Conservation (phyloP, 2,329 filamentous ascomycete species). For the Botrytis porri region DNA sequence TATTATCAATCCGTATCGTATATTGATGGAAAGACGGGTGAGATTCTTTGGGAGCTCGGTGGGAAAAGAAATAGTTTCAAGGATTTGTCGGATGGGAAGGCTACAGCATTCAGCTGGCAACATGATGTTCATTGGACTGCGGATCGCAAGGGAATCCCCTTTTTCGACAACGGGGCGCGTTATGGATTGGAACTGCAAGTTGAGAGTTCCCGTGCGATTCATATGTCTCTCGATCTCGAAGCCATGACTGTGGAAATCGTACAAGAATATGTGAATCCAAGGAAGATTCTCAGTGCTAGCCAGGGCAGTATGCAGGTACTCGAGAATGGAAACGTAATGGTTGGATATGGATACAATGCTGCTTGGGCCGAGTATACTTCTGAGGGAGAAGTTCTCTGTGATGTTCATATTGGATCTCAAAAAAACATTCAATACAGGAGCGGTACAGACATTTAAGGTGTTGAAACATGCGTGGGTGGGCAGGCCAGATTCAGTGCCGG, state of each 20-base stretch:
- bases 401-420: not conserved
- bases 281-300: slow-evolving; percentile 24
- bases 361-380: slow-evolving; percentile 4
- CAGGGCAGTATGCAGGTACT: slow-evolving; percentile 29
- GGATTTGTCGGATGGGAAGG: slow-evolving; percentile 34
- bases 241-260: slow-evolving; percentile 24
- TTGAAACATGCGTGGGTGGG: not conserved
- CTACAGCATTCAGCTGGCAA: slow-evolving; percentile 48
- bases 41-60: slow-evolving; percentile 47
- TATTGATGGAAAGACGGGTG: slow-evolving; percentile 42
- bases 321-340: not conserved
- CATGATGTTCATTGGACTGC: slow-evolving; percentile 45
- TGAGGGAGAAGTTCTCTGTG: not conserved
- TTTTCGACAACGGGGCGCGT: slow-evolving; percentile 25
- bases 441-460: slow-evolving; percentile 13
- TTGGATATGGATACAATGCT: slow-evolving; percentile 5
- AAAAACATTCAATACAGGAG: not conserved
- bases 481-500: not conserved
- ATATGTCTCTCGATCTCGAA: slow-evolving; percentile 20
- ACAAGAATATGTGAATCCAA: slow-evolving; percentile 21
- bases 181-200: slow-evolving; percentile 15
- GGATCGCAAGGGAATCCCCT: slow-evolving; percentile 20
- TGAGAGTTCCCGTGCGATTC: slow-evolving; percentile 21
- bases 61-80: slow-evolving; percentile 45
- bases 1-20: slow-evolving; percentile 44